Evolutionary conservation across 306 rosid species (phyloP).

Genomic region (Myrica gale): DNA sequence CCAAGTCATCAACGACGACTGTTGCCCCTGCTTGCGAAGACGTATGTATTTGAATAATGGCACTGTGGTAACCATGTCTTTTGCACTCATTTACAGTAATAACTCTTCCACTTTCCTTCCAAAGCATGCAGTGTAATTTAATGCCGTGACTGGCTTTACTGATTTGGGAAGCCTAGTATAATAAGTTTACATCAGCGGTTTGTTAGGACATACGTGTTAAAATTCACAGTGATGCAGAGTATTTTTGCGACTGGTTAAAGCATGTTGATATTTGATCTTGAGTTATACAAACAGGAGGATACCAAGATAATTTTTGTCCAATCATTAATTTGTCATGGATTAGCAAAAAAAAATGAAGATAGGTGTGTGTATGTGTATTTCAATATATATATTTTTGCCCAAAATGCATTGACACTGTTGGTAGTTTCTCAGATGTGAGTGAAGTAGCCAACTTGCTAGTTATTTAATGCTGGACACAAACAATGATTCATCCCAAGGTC

Average conservation of each 20-base stretch:
- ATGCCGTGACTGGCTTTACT: background rate
- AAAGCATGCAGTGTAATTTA: background rate
- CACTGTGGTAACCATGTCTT: slow-evolving; percentile 22
- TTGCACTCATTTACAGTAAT: background rate
- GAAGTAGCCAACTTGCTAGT: background rate
- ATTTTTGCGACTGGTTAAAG: background rate
- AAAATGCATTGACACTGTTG: background rate
- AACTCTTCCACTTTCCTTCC: background rate
- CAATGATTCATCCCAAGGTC: background rate
- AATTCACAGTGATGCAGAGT: background rate
- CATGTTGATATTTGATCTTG: background rate
- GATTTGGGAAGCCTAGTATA: background rate
- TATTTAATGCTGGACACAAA: background rate
- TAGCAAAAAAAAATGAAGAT: too few species aligned
- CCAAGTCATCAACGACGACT: slow-evolving; percentile 84
- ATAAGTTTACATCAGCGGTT: background rate
- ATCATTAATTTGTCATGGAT: too few species aligned
- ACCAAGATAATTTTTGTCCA: too few species aligned
- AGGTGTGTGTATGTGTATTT: too few species aligned
- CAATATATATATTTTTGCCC: too few species aligned
- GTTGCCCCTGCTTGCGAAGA: slow-evolving; percentile 85
- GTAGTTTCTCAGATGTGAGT: background rate
- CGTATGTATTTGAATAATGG: slow-evolving; percentile 46
- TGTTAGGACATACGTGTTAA: background rate
- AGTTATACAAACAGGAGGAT: background rate